Conservation (phyloP, 352 stramenopile species). For the Ophiocytium majus region DNA sequence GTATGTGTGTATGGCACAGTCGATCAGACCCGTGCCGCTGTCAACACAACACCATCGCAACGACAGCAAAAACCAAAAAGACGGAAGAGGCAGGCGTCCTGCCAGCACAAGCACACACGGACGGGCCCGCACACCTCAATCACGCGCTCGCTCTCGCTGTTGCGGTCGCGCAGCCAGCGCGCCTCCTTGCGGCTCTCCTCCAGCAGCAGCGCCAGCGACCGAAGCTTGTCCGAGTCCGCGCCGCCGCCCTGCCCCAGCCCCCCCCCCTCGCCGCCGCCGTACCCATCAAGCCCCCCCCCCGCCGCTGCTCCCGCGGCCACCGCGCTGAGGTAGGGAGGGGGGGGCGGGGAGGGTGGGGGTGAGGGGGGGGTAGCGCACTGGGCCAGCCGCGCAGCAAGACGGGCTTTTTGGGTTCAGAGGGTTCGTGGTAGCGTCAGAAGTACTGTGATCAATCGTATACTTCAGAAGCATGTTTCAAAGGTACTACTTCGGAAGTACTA, state of each 20-base stretch:
- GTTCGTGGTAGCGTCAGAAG: no score
- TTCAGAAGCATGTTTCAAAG: no score
- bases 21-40: neutral
- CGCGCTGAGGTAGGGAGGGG: neutral
- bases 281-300: neutral
- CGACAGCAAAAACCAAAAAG: no score
- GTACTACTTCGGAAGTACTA: no score
- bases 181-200: conserved; percentile 48
- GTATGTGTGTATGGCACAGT: no score
- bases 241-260: neutral
- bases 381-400: no score
- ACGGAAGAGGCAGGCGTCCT: no score
- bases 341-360: neutral
- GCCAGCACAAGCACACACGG: neutral
- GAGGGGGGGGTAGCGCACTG: no score
- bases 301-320: neutral
- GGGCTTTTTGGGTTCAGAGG: no score
- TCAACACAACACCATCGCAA: neutral
- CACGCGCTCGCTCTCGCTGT: conserved; percentile 51
- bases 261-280: neutral
- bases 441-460: no score
- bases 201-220: conserved; percentile 40
- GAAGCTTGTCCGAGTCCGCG: conserved; percentile 28
- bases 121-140: conserved; percentile 29
- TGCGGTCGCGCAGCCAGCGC: conserved; percentile 43